phyloP scores from a whole-genome alignment of 257 asterid genomes.

The Przewalskia tangutica region DNA sequence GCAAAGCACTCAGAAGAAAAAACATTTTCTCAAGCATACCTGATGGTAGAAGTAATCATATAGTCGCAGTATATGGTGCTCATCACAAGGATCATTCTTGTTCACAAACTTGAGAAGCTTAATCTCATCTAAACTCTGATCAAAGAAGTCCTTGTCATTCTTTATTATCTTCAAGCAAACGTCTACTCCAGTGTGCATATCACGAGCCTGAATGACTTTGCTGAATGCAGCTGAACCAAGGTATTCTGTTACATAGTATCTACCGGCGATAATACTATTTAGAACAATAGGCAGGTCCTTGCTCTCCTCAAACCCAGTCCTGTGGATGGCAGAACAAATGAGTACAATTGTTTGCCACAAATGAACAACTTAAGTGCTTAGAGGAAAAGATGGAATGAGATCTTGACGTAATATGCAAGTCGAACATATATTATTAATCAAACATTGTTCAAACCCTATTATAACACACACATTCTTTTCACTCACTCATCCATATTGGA shows the following conservation, averaged over 20 bases:
- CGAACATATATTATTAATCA: background rate
- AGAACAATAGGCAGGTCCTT: slow-evolving; percentile 72
- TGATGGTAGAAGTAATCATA: slow-evolving; percentile 86
- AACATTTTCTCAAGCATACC: slow-evolving; percentile 29
- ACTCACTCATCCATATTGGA: background rate
- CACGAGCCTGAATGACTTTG: slow-evolving; percentile 79
- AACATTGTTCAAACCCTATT: background rate
- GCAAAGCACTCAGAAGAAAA: background rate
- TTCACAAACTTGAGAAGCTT: slow-evolving; percentile 82
- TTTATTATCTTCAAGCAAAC: slow-evolving; percentile 89
- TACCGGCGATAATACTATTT: slow-evolving; percentile 57
- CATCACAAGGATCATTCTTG: slow-evolving; percentile 76
- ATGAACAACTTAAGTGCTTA: slow-evolving; percentile 11
- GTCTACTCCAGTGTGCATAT: slow-evolving; percentile 60
- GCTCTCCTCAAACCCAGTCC: slow-evolving; percentile 91
- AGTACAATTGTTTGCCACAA: slow-evolving; percentile 41
- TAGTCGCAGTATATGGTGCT: slow-evolving; percentile 71
- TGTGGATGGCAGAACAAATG: slow-evolving; percentile 45
- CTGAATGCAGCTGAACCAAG: slow-evolving; percentile 94
- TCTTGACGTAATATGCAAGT: background rate
- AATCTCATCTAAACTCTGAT: slow-evolving; percentile 88
- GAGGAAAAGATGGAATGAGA: background rate
- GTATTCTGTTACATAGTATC: slow-evolving; percentile 60
- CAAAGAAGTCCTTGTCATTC: slow-evolving; percentile 83
- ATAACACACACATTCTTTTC: background rate